Base-by-base conservation (phyloP, 257 asterid genomes). In the Rhazya stricta region DNA sequence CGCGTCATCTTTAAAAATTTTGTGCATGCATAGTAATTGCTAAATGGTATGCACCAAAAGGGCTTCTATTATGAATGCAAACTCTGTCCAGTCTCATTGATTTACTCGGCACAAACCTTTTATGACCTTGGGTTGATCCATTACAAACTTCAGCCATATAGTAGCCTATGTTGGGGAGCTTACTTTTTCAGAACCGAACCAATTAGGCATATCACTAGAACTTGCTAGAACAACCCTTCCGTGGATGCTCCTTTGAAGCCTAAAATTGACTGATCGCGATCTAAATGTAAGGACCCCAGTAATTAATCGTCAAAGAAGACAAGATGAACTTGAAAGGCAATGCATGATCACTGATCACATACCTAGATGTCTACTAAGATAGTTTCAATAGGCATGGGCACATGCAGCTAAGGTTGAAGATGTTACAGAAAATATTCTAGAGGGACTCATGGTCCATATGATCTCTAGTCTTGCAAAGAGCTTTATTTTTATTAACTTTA, bases 401-500 rank as follows among this genome's bases (percentile, higher is more conserved):
- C 76, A 57, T 76, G 71, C 53, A 57, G 30, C 65, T 23, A 45
- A 58, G 79, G 34, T 42, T 41, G 48, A 43, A 21, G 72, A 18
- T 54, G 48, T 54, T 39, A 25, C 61, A 32, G 79, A 76, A 76
- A 68, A 76, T 68, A n/a, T 54, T 76, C 39, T 62, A 56, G 25
- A 37, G 27, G 18, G 57, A 41, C 34, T 58, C 48, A 61, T 76
- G 79, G 79, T 68, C 69, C 74, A 68, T 56, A 70, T 74, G 25
- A 30, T 62, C 58, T 62, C 58, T 62, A 27, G 34, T 39, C 8
- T 32, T 62, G n/a, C 29, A 69, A 76, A 60, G 67, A n/a, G n/a
- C n/a, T n/a, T n/a, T n/a, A n/a, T n/a, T n/a, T n/a, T n/a, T n/a
- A n/a, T n/a, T n/a, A n/a, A n/a, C n/a, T n/a, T n/a, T n/a, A n/a